Percentiles rank a stretch among this genome's conserved stretches.
Evolutionary conservation across 164 flowering plant species (phyloP).

Genomic region (Houttuynia cordata): DNA sequence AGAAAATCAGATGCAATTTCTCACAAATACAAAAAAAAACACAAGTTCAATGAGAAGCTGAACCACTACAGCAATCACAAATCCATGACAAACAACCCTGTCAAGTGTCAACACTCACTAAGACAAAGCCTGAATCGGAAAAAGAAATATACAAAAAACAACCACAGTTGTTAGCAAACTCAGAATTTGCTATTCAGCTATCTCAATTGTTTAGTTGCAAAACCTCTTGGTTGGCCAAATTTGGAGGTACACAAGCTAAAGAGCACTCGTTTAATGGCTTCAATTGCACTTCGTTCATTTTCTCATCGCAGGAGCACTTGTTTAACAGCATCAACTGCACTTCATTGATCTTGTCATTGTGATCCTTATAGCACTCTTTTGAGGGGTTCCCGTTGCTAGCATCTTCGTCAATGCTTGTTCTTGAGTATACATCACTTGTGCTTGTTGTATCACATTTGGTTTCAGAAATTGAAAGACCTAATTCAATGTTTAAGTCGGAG

Average conservation of each 20-base stretch:
- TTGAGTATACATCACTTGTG: conserved; percentile 35
- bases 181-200: conserved; percentile 6
- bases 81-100: conserved; percentile 4
- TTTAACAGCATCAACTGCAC: no score
- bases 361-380: conserved; percentile 11
- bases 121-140: conserved; percentile 6
- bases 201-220: conserved; percentile 1
- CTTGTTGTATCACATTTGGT: conserved; percentile 29
- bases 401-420: conserved; percentile 9
- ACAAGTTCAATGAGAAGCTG: conserved; percentile 52
- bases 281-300: no score
- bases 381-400: conserved; percentile 5
- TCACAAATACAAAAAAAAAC: conserved; percentile 11
- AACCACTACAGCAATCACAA: conserved; percentile 23
- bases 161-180: conserved; percentile 10
- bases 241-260: conserved; percentile 9
- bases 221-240: conserved; percentile 5
- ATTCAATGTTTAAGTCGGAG: conserved; percentile 19
- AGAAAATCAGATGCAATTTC: conserved; percentile 11
- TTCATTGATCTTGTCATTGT: conserved; percentile 24
- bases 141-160: conserved; percentile 27
- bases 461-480: conserved; percentile 28
- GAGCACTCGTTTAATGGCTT: conserved; percentile 1
- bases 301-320: no score
- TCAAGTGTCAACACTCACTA: background rate